These are phyloP conservation scores for Psilocybe cyanescens DNA, from an alignment of 768 basidiomycete species.

Conservation along the genomic window DNA sequence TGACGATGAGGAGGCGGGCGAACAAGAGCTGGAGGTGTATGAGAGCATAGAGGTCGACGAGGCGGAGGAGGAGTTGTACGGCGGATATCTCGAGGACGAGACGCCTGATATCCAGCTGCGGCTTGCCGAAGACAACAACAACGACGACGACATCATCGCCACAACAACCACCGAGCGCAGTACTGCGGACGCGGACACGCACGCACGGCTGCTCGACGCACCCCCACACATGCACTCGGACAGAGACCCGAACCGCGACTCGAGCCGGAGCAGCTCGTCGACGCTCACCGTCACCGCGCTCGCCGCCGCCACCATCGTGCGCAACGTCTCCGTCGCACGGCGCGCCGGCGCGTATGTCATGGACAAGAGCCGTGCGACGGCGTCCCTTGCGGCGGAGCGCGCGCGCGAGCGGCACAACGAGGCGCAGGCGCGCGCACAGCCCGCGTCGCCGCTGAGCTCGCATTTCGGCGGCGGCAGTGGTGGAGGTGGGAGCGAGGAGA, in stretches of 20 bases:
- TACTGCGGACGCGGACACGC: not conserved
- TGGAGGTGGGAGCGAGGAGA: slow-evolving; percentile 10
- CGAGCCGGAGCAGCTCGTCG: slow-evolving; percentile 49
- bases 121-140: not conserved
- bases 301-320: slow-evolving; percentile 41
- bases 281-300: slow-evolving; percentile 50
- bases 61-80: slow-evolving; percentile 12
- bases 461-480: slow-evolving; percentile 41
- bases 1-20: slow-evolving; percentile 18
- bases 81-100: slow-evolving; percentile 16
- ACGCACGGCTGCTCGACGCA: not conserved
- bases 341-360: slow-evolving; percentile 58
- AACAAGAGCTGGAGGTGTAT: slow-evolving; percentile 10
- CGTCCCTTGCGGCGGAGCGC: not conserved
- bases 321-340: slow-evolving; percentile 50
- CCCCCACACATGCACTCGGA: not conserved
- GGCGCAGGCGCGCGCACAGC: slow-evolving; percentile 10
- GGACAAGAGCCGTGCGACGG: slow-evolving; percentile 21
- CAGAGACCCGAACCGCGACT: slow-evolving; percentile 41
- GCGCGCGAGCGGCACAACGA: not conserved
- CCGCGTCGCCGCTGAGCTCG: slow-evolving; percentile 53
- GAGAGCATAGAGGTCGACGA: not conserved
- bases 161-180: not conserved
- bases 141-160: not conserved
- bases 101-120: not conserved